Base-by-base conservation (phyloP, 495 filamentous ascomycete genomes). In the Lasiosphaeriaceae sp. region DNA sequence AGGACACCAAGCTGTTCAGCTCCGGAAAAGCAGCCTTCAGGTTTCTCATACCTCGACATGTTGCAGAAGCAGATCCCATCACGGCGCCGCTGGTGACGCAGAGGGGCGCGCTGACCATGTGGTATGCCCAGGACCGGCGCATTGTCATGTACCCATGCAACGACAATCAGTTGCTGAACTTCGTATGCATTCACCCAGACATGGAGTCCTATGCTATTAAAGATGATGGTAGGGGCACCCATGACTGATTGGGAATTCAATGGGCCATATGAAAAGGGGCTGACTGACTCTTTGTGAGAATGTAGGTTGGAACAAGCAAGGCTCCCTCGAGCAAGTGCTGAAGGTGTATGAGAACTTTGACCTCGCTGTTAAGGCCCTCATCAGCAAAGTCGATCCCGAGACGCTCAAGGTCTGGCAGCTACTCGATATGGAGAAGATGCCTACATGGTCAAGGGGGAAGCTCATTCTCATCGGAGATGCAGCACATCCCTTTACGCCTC, bases 91-190 rank as follows among this genome's bases (percentile, higher is more conserved):
- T 79, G 17, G 73, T 72, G 7, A 47, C 74, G 26, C 60, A 71
- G 14, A 54, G 63, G 16, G 75, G 78, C 12, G 63, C 79, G 0
- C 63, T 85, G 14, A 55, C 59, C 29, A 78, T 86, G 56, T 83
- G 77, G 72, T 78, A 76, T 43, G 75, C 57, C 0, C 47, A 62
- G 0, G 82, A 87, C 46, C 70, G 77, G 17, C 68, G 83, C 0
- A 70, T 86, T 3, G 77, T 87, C 50, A 78, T 85, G 58, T 88
- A 87, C 53, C 83, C 83, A 0, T 82, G 77, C 51, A 67, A 74
- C 0, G 72, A 82, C 51, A 82, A 81, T 54, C 68, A 77, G 46
- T 23, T 80, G 11, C 66, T 88, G 31, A 86, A 88, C 58, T 81
- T 86, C 54, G 82, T 85, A 11, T 80, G 77, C 41, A 79, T 86